Evolutionary conservation across 2,329 filamentous ascomycete genomes (phyloP).

Genomic region (Xylaria sp.): DNA sequence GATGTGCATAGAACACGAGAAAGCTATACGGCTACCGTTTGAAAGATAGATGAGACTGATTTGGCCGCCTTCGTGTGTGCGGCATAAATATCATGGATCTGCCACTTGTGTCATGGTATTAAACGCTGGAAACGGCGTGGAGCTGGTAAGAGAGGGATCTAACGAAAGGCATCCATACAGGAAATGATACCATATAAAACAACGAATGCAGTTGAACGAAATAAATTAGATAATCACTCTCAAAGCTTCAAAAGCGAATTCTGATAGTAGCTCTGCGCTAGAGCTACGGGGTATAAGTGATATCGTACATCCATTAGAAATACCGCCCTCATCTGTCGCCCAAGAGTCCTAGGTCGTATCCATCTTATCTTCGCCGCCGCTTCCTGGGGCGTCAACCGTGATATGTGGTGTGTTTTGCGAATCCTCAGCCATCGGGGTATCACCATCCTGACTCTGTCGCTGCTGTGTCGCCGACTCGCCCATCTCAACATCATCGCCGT

Average conservation of each 20-base stretch:
- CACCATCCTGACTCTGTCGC: slow-evolving; percentile 44
- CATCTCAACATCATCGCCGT: slow-evolving; percentile 53
- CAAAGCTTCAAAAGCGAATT: slow-evolving; percentile 2
- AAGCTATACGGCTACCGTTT: not conserved
- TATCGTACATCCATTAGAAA: slow-evolving; percentile 31
- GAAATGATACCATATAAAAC: slow-evolving; percentile 36
- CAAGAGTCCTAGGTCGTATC: slow-evolving; percentile 62
- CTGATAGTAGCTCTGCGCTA: slow-evolving; percentile 27
- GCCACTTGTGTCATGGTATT: not conserved
- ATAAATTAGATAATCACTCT: slow-evolving; percentile 10
- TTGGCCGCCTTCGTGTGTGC: not conserved
- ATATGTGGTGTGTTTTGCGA: slow-evolving; percentile 55
- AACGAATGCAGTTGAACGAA: slow-evolving; percentile 15
- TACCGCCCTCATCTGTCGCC: not conserved
- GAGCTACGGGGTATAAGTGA: slow-evolving; percentile 45
- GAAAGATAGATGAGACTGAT: not conserved
- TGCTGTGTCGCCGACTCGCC: slow-evolving; percentile 52
- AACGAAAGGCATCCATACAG: not conserved
- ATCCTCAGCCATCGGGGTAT: slow-evolving; percentile 51
- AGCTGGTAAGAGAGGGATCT: slow-evolving; percentile 1
- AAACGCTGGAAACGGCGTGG: not conserved
- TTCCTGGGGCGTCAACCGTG: slow-evolving; percentile 61
- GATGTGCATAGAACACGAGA: slow-evolving; percentile 13
- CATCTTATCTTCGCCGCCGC: slow-evolving; percentile 69
- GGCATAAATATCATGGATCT: not conserved